Base-by-base conservation (phyloP, 2,329 filamentous ascomycete genomes). In the Tolypocladium cylindrosporum region DNA sequence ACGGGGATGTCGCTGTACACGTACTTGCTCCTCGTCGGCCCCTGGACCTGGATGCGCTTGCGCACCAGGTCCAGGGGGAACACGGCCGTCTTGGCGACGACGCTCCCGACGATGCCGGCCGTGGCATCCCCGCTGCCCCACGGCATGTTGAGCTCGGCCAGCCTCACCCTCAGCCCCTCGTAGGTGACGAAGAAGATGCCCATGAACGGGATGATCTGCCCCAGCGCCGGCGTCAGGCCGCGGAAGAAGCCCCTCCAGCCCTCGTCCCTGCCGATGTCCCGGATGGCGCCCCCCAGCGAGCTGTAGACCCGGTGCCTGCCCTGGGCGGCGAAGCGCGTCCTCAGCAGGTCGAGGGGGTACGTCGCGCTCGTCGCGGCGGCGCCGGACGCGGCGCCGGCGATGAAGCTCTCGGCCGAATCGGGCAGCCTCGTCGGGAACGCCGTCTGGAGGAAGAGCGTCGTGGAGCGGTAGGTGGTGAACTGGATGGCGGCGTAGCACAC, bases 241-340 rank as follows among this genome's bases (percentile, higher is more conserved):
- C 91, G 89, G 72, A 96, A 99, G 75, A 96, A 97, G 0, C 94
- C 94, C 4, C 72, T 72, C 0, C 75, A 65, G 0, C 94, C 94
- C 75, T 99, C 94, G 60, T 89, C 80, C 4, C 78, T 78, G 19
- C 79, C 76, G 64, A 99, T 99, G 27, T 90, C 85, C 51, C 76
- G 73, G 8, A 97, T 69, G 2, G 91, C 91, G 19, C 79, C 75
- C 24, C 80, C 65, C 19, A 99, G 78, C 4, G 87, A 90, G 1
- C 75, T 66, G 71, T 99, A 97, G n/a, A 97, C 82, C 54, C 83
- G 85, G 58, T 91, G 61, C 74, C 75, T 86, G 11, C 93, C 93
- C 74, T 97, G 93, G 0, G 94, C 94, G n/a, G 94, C 94, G 72
- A 99, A 99, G 6, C 94, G 87, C 42, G 94, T 99, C 59, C 94